A percentile compares a stretch with the other conserved stretches of the same genome.
phyloP scores from a whole-genome alignment of 2,329 filamentous ascomycete species.

The Alternaria triticina region DNA sequence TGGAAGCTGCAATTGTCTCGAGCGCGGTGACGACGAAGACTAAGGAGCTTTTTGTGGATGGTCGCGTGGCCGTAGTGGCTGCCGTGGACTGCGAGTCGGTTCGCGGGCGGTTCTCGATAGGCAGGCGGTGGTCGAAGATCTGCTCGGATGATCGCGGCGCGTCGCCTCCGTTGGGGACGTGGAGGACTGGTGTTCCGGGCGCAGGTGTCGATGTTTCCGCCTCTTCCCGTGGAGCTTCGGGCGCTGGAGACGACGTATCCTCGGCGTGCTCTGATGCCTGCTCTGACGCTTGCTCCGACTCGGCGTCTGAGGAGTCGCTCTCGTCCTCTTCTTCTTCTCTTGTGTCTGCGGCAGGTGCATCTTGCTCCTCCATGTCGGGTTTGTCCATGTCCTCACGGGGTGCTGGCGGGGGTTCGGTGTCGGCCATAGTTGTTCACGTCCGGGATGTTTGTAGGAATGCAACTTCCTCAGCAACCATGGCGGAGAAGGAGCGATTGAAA shows the following conservation, averaged over 20 bases:
- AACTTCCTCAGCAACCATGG: conserved; percentile 31
- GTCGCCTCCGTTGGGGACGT: conserved; percentile 33
- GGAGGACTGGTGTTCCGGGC: conserved; percentile 31
- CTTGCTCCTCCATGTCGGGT: background rate
- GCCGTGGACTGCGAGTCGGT: conserved; percentile 67
- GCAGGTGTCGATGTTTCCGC: conserved; percentile 28
- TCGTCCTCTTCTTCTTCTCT: conserved; percentile 6
- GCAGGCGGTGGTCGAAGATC: conserved; percentile 44
- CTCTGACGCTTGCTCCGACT: conserved; percentile 27
- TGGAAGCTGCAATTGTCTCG: conserved; percentile 88
- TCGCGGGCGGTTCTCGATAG: conserved; percentile 50
- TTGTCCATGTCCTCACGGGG: conserved; percentile 12
- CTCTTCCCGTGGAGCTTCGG: conserved; percentile 20
- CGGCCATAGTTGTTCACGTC: conserved; percentile 42
- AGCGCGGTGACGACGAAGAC: conserved; percentile 95
- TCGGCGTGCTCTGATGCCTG: conserved; percentile 9
- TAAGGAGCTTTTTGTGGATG: conserved; percentile 83
- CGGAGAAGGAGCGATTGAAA: conserved; percentile 19
- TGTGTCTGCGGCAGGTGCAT: background rate
- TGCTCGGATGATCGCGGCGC: conserved; percentile 42
- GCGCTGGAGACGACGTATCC: conserved; percentile 18
- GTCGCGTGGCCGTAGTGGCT: conserved; percentile 57
- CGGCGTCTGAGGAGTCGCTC: conserved; percentile 17
- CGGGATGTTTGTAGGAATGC: conserved; percentile 23
- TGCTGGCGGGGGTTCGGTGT: conserved; percentile 30